These are phyloP conservation scores for Neltuma alba DNA, from an alignment of 306 rosid species.

Conservation along the genomic window DNA sequence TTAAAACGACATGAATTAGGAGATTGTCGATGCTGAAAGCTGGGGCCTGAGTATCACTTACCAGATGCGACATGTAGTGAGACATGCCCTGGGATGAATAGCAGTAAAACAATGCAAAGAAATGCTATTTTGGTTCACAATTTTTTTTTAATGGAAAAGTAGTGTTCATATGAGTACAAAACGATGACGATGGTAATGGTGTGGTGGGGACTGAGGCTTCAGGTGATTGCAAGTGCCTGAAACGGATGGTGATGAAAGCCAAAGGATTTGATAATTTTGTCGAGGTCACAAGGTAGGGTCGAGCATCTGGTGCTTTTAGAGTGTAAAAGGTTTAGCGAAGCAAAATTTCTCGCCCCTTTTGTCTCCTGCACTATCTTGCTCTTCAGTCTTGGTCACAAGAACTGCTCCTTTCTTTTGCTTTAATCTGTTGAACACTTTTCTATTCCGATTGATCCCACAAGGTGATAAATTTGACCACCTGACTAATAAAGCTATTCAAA, in stretches of 20 bases:
- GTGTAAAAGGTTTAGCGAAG: conserved; percentile 31
- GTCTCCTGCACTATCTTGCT: conserved; percentile 35
- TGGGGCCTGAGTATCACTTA: neutral
- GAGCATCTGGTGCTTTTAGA: conserved; percentile 33
- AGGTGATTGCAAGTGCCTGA: conserved; percentile 15
- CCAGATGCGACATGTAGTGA: neutral
- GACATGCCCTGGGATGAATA: neutral
- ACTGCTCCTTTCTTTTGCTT: conserved; percentile 34
- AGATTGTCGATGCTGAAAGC: neutral
- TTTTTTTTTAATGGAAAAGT: neutral
- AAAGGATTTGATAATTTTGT: conserved; percentile 2
- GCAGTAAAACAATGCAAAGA: neutral
- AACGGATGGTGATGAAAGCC: neutral
- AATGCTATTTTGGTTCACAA: neutral
- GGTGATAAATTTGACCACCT: conserved; percentile 53
- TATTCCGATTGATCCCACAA: conserved; percentile 42
- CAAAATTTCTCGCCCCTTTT: conserved; percentile 36
- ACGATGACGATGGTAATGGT: conserved; percentile 5
- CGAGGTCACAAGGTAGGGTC: conserved; percentile 32
- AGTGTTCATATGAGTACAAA: neutral
- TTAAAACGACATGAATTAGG: neutral
- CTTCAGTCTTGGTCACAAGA: conserved; percentile 30
- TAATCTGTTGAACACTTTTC: conserved; percentile 36
- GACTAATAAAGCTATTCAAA: conserved; percentile 39
- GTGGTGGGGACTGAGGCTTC: conserved; percentile 7